Percentiles rank a stretch among this genome's conserved stretches.
Evolutionary conservation across 2,329 filamentous ascomycete species (phyloP).

Genomic region (Thielaviopsis euricoi): DNA sequence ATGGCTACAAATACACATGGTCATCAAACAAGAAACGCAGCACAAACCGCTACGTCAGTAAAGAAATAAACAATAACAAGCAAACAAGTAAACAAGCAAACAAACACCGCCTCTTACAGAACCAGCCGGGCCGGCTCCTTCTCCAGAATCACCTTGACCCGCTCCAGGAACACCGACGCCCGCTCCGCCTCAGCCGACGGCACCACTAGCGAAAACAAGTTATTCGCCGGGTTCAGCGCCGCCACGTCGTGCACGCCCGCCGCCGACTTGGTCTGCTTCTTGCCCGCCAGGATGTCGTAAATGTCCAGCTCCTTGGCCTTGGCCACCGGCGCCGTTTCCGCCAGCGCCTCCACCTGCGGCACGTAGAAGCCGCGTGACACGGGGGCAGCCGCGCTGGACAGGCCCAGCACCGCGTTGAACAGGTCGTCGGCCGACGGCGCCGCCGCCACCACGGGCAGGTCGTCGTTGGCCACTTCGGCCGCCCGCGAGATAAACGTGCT

Average conservation of each 20-base stretch:
- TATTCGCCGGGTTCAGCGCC: constrained; percentile 40
- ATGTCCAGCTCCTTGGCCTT: constrained; percentile 42
- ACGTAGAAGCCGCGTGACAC: constrained; percentile 46
- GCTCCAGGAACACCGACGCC: constrained; percentile 66
- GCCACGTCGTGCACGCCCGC: constrained; percentile 18
- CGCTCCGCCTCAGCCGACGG: constrained; percentile 66
- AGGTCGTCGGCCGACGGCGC: constrained; percentile 59
- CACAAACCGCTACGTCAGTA: background rate
- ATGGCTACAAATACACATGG: constrained; percentile 10
- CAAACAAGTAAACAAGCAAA: background rate
- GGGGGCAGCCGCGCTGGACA: constrained; percentile 33
- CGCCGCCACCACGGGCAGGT: constrained; percentile 47
- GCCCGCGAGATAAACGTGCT: constrained; percentile 78
- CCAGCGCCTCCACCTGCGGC: constrained; percentile 51
- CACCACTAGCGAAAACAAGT: constrained; percentile 70
- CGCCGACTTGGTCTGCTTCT: constrained; percentile 16
- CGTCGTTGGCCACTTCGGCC: constrained; percentile 72
- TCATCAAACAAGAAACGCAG: constrained; percentile 3
- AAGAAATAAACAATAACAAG: background rate
- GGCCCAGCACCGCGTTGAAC: constrained; percentile 74
- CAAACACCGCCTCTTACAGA: constrained; percentile 24
- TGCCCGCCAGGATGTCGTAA: constrained; percentile 57
- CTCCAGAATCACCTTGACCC: constrained; percentile 71
- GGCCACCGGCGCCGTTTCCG: constrained; percentile 26
- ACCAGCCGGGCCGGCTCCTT: constrained; percentile 63